A percentile compares a stretch with the other conserved stretches of the same genome.
These are phyloP conservation scores for Fusarium stilboides DNA, from an alignment of 2,329 filamentous ascomycete genomes.

Conservation along the genomic window DNA sequence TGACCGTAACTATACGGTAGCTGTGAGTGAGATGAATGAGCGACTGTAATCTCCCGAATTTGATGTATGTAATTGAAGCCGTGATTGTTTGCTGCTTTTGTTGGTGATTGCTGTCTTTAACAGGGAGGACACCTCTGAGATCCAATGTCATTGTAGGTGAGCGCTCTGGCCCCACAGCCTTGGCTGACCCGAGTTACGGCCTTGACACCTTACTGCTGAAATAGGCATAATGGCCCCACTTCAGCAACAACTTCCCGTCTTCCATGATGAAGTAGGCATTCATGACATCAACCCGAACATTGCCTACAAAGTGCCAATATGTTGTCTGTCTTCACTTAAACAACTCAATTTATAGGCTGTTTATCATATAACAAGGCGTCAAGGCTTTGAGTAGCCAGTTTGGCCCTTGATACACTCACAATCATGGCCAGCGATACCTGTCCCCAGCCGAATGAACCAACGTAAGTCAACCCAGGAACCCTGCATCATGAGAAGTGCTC, in stretches of 20 bases:
- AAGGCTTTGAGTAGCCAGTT: background rate
- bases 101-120: slow-evolving; percentile 24
- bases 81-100: slow-evolving; percentile 10
- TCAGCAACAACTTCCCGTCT: slow-evolving; percentile 11
- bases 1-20: slow-evolving; percentile 1
- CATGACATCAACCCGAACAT: slow-evolving; percentile 35
- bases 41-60: background rate
- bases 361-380: background rate
- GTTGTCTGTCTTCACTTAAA: background rate
- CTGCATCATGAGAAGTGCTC: slow-evolving; percentile 17
- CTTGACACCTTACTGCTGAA: slow-evolving; percentile 42
- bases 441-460: slow-evolving; percentile 61
- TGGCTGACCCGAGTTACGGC: slow-evolving; percentile 26
- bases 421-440: slow-evolving; percentile 61
- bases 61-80: background rate
- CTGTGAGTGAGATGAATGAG: background rate
- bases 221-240: slow-evolving; percentile 12
- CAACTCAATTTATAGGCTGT: background rate
- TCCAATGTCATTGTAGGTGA: slow-evolving; percentile 30
- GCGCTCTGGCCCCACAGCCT: slow-evolving; percentile 10
- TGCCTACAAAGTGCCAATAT: slow-evolving; percentile 16
- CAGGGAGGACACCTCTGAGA: slow-evolving; percentile 37
- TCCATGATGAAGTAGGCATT: slow-evolving; percentile 28
- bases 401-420: background rate
- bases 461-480: slow-evolving; percentile 50